A percentile compares a stretch with the other conserved stretches of the same genome.
These are phyloP conservation scores for Daucus carota DNA, from an alignment of 129 eudicot genomes.

Conservation along the genomic window DH1_v3.0 NC_030385.2:31918001-31918500, in stretches of 20 bases:
- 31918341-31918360: conserved; percentile 23
- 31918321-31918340: not conserved
- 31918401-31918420: conserved; percentile 34
- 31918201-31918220: not conserved
- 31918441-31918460: not conserved
- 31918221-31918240: not conserved
- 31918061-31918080: not conserved
- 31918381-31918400: conserved; percentile 46
- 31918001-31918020: not conserved
- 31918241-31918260: not conserved
- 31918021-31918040: not conserved
- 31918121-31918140: not conserved
- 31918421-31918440: not conserved
- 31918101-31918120: not conserved
- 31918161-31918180: not conserved
- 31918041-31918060: not conserved
- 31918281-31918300: not conserved
- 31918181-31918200: not conserved
- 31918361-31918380: conserved; percentile 35
- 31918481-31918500: not conserved
- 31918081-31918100: not conserved
- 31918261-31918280: not conserved
- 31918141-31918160: not conserved
- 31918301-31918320: not conserved
- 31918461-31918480: not conserved